Conservation (phyloP, 2,329 filamentous ascomycete species). For the Penicillium thymicola region DNA sequence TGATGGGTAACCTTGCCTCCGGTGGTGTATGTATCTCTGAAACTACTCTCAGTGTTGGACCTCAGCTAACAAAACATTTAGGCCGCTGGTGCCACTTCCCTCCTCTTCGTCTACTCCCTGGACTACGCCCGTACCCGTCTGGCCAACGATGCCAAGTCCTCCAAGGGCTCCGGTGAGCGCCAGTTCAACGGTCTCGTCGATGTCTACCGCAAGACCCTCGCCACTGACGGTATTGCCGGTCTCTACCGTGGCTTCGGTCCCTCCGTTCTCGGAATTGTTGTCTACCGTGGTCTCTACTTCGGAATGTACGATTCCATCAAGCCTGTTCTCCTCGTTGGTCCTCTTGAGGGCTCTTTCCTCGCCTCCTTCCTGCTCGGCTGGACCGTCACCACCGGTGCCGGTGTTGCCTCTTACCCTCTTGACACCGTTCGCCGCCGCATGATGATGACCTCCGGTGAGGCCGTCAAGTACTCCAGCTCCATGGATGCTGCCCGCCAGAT, state of each 20-base stretch:
- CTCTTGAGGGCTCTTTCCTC: slow-evolving; percentile 97
- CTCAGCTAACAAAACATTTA: slow-evolving; percentile 31
- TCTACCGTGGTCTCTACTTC: slow-evolving; percentile 99
- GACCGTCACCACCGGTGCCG: slow-evolving; percentile 99
- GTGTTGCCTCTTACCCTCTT: slow-evolving; percentile 99
- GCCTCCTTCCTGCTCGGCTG: slow-evolving; percentile 98
- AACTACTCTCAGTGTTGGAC: background rate
- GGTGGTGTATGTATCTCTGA: slow-evolving; percentile 79
- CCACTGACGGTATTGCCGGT: slow-evolving; percentile 97
- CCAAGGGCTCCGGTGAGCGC: slow-evolving; percentile 90
- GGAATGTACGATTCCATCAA: slow-evolving; percentile 99
- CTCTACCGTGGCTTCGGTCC: slow-evolving; percentile 99
- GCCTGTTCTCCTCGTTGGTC: slow-evolving; percentile 89
- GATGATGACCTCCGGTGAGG: slow-evolving; percentile 97
- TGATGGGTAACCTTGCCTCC: slow-evolving; percentile 98
- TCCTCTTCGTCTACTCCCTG: slow-evolving; percentile 99
- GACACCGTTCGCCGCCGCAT: slow-evolving; percentile 99
- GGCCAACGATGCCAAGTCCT: slow-evolving; percentile 99
- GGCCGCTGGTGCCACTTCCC: slow-evolving; percentile 98
- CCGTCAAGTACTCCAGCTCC: slow-evolving; percentile 99
- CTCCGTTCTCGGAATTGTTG: slow-evolving; percentile 97
- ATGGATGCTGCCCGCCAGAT: slow-evolving; percentile 96
- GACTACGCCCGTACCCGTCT: slow-evolving; percentile 99
- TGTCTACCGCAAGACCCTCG: slow-evolving; percentile 99
- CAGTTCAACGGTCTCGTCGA: slow-evolving; percentile 99